Percentiles rank a stretch among this genome's conserved stretches.
Conservation (phyloP, 2,329 filamentous ascomycete genomes). For the Talaromyces piceae region DNA sequence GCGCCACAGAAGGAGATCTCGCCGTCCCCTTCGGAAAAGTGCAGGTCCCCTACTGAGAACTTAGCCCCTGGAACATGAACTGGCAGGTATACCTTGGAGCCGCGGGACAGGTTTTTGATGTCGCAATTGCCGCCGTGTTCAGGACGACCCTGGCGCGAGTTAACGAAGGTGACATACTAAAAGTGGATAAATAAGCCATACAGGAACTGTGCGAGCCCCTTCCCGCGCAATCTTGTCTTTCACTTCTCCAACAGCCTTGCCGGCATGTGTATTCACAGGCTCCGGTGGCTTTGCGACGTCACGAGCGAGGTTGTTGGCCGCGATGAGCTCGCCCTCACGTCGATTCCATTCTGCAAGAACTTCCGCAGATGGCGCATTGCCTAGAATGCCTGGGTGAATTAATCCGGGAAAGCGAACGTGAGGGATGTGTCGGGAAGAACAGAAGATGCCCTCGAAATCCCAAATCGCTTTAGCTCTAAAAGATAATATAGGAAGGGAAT, state of each 20-base stretch:
- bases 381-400: slow-evolving; percentile 86
- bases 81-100: slow-evolving; percentile 76
- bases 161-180: neutral
- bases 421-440: slow-evolving; percentile 77
- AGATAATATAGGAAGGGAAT: neutral
- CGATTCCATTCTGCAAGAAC: slow-evolving; percentile 76
- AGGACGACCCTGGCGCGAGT: slow-evolving; percentile 51
- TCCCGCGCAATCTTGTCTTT: slow-evolving; percentile 64
- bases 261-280: slow-evolving; percentile 64
- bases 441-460: slow-evolving; percentile 73
- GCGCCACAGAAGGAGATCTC: slow-evolving; percentile 85
- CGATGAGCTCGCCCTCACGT: slow-evolving; percentile 73
- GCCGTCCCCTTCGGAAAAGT: slow-evolving; percentile 82
- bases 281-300: slow-evolving; percentile 73
- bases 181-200: slow-evolving; percentile 11
- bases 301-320: slow-evolving; percentile 52
- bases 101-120: slow-evolving; percentile 76
- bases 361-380: slow-evolving; percentile 74
- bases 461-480: slow-evolving; percentile 60
- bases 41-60: slow-evolving; percentile 81
- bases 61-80: slow-evolving; percentile 82
- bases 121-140: slow-evolving; percentile 90
- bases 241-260: slow-evolving; percentile 51
- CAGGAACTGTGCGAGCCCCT: slow-evolving; percentile 77
- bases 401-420: slow-evolving; percentile 81